Evolutionary conservation across 495 filamentous ascomycete genomes (phyloP), one percentile per base, ranked within the genome.

Genomic region (Haplographium delicatum): DNA sequence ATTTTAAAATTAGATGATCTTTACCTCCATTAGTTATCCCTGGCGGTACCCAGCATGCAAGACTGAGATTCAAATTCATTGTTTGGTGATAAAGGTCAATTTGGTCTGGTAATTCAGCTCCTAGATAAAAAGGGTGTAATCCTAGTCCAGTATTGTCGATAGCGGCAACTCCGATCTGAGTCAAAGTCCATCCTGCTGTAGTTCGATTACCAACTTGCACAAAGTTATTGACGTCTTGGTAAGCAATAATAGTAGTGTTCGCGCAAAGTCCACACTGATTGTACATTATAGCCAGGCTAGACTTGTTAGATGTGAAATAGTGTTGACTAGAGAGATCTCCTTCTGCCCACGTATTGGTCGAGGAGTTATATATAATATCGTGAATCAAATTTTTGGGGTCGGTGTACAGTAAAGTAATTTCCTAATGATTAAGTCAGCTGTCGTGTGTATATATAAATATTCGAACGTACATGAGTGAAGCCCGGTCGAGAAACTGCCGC

Each of bases 141-240:
- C 56, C 56, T 37, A 62, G 56, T 51, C 56, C 59, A 7, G 59
- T 62, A 7, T 44, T 46, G 6, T 25, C 45, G 22, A 19, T 18
- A 19, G 56, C 56, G 44, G 52, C 25, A n/a, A 62, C 27, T 18
- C 47, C 46, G 23, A 62, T 27, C 53, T 62, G 59, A 19, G 51
- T 54, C 28, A 59, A 31, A 11, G 39, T 45, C 59, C 55, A 62
- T 15, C 59, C 59, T 7, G 19, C 28, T 38, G 47, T 41, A 18
- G 59, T 62, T 25, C 52, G 47, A 50, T 62, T 62, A 24, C 44
- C 56, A 39, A 62, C 49, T 38, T 62, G 59, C 20, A 62, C 43
- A 26, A 52, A 56, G 40, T 47, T 47, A 25, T 62, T 59, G 13
- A 33, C 44, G 43, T 62, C 59, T 38, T 62, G 59, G 22, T 52